These are phyloP conservation scores for Chlorella sorokiniana DNA, from an alignment of 139 green algal species.

Conservation along the genomic window DNA sequence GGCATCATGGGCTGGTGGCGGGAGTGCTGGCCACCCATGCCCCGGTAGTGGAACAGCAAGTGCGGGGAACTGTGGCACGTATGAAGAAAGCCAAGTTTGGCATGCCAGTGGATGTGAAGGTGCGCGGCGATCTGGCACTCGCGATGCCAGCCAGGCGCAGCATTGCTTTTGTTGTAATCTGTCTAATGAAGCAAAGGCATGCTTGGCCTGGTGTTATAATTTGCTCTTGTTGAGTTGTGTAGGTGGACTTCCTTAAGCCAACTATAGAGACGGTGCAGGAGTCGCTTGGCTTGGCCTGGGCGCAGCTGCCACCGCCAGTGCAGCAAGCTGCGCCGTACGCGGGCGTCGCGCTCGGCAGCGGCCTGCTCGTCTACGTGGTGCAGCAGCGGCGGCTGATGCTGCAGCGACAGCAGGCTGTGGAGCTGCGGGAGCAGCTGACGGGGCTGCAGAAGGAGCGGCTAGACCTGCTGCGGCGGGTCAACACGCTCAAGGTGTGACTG, in stretches of 20 bases:
- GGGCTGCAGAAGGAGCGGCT: constrained; percentile 41
- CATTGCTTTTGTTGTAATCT: background rate
- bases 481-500: constrained; percentile 45
- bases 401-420: constrained; percentile 17
- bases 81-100: constrained; percentile 21
- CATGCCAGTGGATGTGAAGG: constrained; percentile 40
- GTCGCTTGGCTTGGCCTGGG: constrained; percentile 24
- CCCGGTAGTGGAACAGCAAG: constrained; percentile 3
- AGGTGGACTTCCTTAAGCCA: constrained; percentile 57
- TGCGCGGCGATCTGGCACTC: background rate
- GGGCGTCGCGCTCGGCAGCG: constrained; percentile 36
- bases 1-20: constrained; percentile 5
- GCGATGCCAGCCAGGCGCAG: background rate
- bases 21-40: background rate
- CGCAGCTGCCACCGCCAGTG: constrained; percentile 52
- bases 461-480: constrained; percentile 34
- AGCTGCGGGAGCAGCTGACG: constrained; percentile 1
- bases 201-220: background rate
- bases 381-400: constrained; percentile 44
- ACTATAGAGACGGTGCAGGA: constrained; percentile 44
- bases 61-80: background rate
- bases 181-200: background rate
- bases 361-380: constrained; percentile 48
- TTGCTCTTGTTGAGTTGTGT: constrained; percentile 13
- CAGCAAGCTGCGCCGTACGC: constrained; percentile 51